Evolutionary conservation across 495 filamentous ascomycete species (phyloP).

Genomic region (Aspergillus coremiiformis): DNA sequence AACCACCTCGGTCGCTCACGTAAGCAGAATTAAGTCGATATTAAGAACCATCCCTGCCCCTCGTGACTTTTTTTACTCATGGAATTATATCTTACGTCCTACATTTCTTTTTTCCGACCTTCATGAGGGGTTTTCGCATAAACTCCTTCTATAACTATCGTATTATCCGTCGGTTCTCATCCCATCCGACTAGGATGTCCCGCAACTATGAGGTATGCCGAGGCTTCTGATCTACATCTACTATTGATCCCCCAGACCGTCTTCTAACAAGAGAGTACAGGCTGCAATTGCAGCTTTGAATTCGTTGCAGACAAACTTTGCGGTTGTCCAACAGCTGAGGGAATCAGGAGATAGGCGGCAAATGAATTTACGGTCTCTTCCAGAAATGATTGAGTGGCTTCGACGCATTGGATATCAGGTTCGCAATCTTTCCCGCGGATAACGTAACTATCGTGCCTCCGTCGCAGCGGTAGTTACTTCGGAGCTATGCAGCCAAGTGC

Average conservation of each 20-base stretch:
- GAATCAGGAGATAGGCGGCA: slow-evolving; percentile 52
- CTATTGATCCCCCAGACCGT: too few relatives aligned
- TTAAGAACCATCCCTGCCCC: neutral
- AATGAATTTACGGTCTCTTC: slow-evolving; percentile 60
- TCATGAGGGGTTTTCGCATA: slow-evolving; percentile 17
- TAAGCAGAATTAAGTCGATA: too few relatives aligned
- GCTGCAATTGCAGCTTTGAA: slow-evolving; percentile 85
- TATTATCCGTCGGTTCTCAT: slow-evolving; percentile 26
- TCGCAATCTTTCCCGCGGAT: slow-evolving; percentile 19
- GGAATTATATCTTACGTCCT: neutral
- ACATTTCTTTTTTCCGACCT: slow-evolving; percentile 1
- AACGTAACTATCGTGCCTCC: neutral
- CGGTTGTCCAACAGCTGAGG: slow-evolving; percentile 64
- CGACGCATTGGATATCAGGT: slow-evolving; percentile 72
- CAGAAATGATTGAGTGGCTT: slow-evolving; percentile 72
- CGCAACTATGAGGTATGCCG: slow-evolving; percentile 37
- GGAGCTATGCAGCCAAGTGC: neutral
- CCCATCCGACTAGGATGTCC: slow-evolving; percentile 29
- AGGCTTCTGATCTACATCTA: neutral
- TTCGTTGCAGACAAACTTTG: slow-evolving; percentile 78
- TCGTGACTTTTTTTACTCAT: neutral
- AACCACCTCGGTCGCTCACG: neutral
- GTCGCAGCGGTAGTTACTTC: neutral
- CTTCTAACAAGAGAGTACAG: slow-evolving; percentile 16
- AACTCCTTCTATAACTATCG: slow-evolving; percentile 11